These are phyloP conservation scores for Neopestalotiopsis sp. DNA, from an alignment of 2,329 filamentous ascomycete species.

Conservation along the genomic window DNA sequence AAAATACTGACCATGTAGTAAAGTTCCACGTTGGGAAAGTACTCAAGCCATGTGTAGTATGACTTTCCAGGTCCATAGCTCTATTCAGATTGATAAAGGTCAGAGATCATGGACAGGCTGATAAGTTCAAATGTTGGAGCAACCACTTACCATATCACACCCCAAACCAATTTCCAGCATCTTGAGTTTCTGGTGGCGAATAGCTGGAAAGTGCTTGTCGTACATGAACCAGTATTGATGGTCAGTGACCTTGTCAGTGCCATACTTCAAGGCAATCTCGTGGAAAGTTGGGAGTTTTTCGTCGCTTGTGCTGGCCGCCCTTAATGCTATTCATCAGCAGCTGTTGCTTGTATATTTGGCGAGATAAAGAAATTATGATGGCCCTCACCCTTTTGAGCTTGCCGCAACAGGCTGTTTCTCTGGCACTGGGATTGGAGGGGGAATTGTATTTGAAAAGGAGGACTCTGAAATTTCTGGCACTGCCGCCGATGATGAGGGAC, in stretches of 20 bases:
- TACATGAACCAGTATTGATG: constrained; percentile 48
- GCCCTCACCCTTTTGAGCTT: not conserved
- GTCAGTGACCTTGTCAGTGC: constrained; percentile 45
- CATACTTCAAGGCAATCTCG: constrained; percentile 42
- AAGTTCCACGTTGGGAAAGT: constrained; percentile 44
- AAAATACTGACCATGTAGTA: constrained; percentile 41
- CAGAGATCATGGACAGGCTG: not conserved
- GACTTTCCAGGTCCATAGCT: constrained; percentile 43
- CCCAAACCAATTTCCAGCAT: constrained; percentile 49
- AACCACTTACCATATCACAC: constrained; percentile 40
- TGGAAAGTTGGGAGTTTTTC: constrained; percentile 28
- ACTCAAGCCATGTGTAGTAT: constrained; percentile 48
- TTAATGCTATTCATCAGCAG: not conserved
- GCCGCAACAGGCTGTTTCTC: not conserved
- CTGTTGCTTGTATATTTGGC: not conserved
- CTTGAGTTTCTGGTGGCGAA: constrained; percentile 40
- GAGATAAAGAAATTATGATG: not conserved
- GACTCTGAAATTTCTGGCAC: not conserved
- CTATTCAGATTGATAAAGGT: constrained; percentile 23
- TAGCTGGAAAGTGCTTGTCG: constrained; percentile 41
- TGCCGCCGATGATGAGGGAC: not conserved
- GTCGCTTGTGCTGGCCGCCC: constrained; percentile 17
- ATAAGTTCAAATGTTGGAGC: not conserved
- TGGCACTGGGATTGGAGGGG: not conserved
- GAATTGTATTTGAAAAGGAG: not conserved